These are phyloP conservation scores for Hypomontagnella submonticulosa DNA, from an alignment of 495 filamentous ascomycete genomes.

Conservation along the genomic window DNA sequence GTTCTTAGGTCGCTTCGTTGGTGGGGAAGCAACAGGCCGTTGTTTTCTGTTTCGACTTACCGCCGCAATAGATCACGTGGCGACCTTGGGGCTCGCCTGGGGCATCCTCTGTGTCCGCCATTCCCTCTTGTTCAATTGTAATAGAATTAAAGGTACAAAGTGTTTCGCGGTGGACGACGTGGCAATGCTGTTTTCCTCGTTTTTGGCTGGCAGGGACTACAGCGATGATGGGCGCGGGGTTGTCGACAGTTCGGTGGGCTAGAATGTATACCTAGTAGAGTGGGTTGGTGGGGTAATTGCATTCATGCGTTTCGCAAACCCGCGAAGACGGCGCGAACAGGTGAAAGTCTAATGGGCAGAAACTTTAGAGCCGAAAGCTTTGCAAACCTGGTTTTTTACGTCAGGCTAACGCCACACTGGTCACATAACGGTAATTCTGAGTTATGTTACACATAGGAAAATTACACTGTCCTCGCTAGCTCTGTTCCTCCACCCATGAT, in stretches of 20 bases:
- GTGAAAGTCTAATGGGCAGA: background rate
- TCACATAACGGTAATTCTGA: too few species aligned
- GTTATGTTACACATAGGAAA: too few species aligned
- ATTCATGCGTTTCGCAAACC: conserved; percentile 10
- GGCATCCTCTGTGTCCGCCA: conserved; percentile 57
- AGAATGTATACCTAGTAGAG: conserved; percentile 6
- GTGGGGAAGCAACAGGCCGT: conserved; percentile 21
- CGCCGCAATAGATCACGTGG: conserved; percentile 82
- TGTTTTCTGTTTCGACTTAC: conserved; percentile 61
- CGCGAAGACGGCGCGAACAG: conserved; percentile 22
- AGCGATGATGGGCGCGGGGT: conserved; percentile 37
- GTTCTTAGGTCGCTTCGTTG: background rate
- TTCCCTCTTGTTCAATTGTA: conserved; percentile 34
- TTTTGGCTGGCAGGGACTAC: conserved; percentile 20
- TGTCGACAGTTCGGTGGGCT: conserved; percentile 1
- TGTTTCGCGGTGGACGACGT: conserved; percentile 26
- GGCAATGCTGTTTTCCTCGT: conserved; percentile 6
- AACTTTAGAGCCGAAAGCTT: background rate
- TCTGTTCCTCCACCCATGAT: too few species aligned
- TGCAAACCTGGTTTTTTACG: conserved; percentile 1
- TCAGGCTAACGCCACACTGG: conserved; percentile 22
- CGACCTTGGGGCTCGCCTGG: conserved; percentile 68
- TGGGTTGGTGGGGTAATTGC: conserved; percentile 39
- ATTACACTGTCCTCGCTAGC: too few species aligned
- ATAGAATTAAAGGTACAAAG: conserved; percentile 19